Conservation (phyloP, 2,329 filamentous ascomycete genomes). For the Colletotrichum somersetense region DNA sequence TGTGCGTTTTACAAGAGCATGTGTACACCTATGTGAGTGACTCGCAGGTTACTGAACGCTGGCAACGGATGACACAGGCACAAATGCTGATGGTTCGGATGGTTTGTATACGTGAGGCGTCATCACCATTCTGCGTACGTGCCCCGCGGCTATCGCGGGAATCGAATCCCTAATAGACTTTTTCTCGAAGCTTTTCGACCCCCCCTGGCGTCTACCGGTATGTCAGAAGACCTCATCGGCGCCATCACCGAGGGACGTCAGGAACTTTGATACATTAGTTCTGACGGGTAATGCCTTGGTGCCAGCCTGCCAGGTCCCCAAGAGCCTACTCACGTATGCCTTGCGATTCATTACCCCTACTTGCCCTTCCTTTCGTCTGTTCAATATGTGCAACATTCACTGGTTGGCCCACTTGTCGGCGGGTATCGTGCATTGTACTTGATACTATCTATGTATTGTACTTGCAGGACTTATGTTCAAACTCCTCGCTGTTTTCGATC, state of each 20-base stretch:
- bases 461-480: neutral
- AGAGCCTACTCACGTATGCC: constrained; percentile 13
- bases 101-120: constrained; percentile 12
- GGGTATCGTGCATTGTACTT: constrained; percentile 39
- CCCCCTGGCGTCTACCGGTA: constrained; percentile 16
- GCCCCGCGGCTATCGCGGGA: constrained; percentile 32
- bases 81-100: constrained; percentile 32
- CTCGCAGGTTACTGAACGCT: constrained; percentile 33
- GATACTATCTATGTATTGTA: constrained; percentile 10
- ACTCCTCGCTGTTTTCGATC: constrained; percentile 19
- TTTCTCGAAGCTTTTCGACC: constrained; percentile 24
- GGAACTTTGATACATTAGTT: constrained; percentile 3
- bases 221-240: constrained; percentile 12
- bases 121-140: constrained; percentile 10
- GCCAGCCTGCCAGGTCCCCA: neutral
- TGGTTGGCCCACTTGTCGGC: constrained; percentile 31
- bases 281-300: constrained; percentile 18
- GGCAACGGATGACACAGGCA: constrained; percentile 32
- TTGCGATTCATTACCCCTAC: constrained; percentile 25
- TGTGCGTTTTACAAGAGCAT: constrained; percentile 8
- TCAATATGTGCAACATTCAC: constrained; percentile 24
- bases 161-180: constrained; percentile 11
- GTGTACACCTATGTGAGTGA: constrained; percentile 13
- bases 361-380: constrained; percentile 1
- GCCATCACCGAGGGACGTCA: constrained; percentile 24